Conservation (phyloP, 2,329 filamentous ascomycete genomes). For the Apiospora rasikravindrae region DNA sequence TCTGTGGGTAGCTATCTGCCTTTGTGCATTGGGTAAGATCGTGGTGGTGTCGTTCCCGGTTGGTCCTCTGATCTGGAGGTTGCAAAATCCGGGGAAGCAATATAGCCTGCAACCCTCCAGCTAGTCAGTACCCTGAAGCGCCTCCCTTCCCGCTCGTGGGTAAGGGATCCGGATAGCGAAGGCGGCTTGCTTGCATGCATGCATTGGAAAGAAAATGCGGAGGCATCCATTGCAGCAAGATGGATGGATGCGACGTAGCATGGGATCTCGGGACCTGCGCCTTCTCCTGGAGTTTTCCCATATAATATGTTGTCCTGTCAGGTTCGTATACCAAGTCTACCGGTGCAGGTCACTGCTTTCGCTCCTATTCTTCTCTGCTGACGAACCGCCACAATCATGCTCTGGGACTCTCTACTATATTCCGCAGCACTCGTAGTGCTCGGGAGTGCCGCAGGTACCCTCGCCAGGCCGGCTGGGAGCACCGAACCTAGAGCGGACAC, state of each 20-base stretch:
- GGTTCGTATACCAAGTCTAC: background rate
- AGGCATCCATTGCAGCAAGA: background rate
- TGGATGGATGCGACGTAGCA: constrained; percentile 3
- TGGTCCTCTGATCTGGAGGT: background rate
- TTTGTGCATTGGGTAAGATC: background rate
- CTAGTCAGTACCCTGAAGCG: background rate
- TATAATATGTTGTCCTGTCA: background rate
- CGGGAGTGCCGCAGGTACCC: background rate
- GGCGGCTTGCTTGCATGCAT: constrained; percentile 1
- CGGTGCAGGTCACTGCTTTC: background rate
- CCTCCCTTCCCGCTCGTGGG: background rate
- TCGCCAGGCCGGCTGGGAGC: background rate
- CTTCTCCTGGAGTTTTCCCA: background rate
- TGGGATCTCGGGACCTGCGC: background rate
- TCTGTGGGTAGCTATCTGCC: background rate
- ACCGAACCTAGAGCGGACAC: background rate
- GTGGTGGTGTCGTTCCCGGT: background rate
- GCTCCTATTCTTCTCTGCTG: background rate
- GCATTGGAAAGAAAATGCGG: background rate
- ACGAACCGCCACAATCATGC: background rate
- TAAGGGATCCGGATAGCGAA: background rate
- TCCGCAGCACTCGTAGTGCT: background rate
- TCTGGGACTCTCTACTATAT: background rate
- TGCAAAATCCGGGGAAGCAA: background rate
- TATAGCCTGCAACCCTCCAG: background rate